Evolutionary conservation across 441 rosid genomes (phyloP).

Genomic region (Syzygium syzygioides): DNA sequence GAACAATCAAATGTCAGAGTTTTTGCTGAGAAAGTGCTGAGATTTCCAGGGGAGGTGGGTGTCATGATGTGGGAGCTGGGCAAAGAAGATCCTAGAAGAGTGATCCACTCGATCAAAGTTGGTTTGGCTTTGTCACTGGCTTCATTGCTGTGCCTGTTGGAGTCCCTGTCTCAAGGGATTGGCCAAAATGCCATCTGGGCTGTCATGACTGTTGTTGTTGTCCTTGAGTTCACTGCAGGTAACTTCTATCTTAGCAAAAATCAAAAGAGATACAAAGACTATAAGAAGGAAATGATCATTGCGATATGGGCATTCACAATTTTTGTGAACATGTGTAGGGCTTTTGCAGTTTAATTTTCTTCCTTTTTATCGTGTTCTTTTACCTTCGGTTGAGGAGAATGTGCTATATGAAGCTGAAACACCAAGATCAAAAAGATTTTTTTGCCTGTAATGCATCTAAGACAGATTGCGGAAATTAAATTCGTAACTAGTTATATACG

Average conservation of each 20-base stretch:
- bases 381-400: not conserved
- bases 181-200: conserved; percentile 82
- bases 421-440: not conserved
- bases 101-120: conserved; percentile 71
- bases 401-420: not conserved
- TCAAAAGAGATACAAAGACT: not conserved
- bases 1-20: conserved; percentile 21
- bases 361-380: not conserved
- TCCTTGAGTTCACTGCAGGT: conserved; percentile 83
- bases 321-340: not conserved
- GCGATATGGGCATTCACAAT: not conserved
- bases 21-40: conserved; percentile 25
- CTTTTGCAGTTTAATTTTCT: not conserved
- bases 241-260: not conserved
- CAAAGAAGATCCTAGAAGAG: conserved; percentile 71
- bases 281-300: not conserved
- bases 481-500: not conserved
- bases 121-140: conserved; percentile 58
- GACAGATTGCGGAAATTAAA: not conserved
- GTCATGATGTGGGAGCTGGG: conserved; percentile 42
- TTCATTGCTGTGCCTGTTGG: conserved; percentile 50
- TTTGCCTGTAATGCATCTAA: not conserved
- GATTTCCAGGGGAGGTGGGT: conserved; percentile 25
- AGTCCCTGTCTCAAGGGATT: conserved; percentile 60
- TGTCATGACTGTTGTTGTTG: conserved; percentile 91